Base-by-base conservation (phyloP, 345 rosid genomes). In the Isatis tinctoria region DNA sequence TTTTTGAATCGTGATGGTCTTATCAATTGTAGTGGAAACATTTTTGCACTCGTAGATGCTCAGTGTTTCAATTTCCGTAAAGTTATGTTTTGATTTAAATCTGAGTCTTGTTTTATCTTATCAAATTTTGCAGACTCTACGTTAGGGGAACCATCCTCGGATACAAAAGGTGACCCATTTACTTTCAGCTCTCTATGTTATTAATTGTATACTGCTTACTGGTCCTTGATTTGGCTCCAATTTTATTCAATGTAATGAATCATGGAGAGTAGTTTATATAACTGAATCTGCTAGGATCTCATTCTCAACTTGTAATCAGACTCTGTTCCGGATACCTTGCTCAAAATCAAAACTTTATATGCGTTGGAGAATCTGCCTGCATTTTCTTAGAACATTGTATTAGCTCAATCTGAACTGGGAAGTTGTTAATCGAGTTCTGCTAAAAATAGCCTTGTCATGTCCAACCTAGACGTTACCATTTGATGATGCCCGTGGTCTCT, bases 111-210 rank as follows among this genome's bases (percentile, higher is more conserved):
- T 36, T 6, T 11, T 22, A 10, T 59, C 14, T 60, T 14, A 3
- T 63, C 7, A 10, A 24, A 35, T 36, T 41, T 78, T 68, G 81
- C 81, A 78, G 81, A 69, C 81, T 78, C 62, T 78, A 78, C 65
- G 81, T 78, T 0, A 78, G 81, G 17, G 81, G 81, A 73, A 78
- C 81, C 71, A 73, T 78, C 67, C 74, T 78, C 18, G 81, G 81
- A 62, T 78, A 78, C 78, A 78, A 78, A 68, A 78, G 81, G 81
- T 78, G 56, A 73, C n/a, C 0, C 30, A 10, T 57, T 20, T 37
- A 37, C 49, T 65, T 45, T 3, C 13, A 27, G 24, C 2, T 67
- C 28, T 41, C 37, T 33, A 30, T 49, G 6, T 33, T 41, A 22
- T 33, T 22, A 14, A 60, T 26, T 52, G 18, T 11, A 28, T 16